Base-by-base conservation (phyloP, 306 rosid genomes). In the Inga laurina region DNA sequence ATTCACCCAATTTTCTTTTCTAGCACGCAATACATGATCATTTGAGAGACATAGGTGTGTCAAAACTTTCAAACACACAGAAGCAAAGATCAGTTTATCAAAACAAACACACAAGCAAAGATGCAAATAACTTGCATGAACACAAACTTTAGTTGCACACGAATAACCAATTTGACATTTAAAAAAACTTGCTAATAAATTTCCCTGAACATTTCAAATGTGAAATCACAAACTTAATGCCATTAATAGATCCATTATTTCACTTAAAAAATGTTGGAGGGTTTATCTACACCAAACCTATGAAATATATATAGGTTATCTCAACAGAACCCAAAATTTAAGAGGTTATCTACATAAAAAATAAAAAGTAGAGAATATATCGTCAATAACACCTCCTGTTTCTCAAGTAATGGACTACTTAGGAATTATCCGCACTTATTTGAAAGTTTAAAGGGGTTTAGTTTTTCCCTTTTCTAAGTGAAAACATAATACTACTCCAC, bases 51-150 rank as follows among this genome's bases (percentile, higher is more conserved):
- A 32, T 46, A 3, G 24, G 7, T 56, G n/a, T 9, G 49, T 22
- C 74, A 30, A 13, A 76, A 56, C 73, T 54, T 79, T 49, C 69
- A 54, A 51, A 14, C n/a, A 10, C 49, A 83, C 10, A 78, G 75
- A 61, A 61, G 43, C 32, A 10, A 32, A 54, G 16, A 39, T 43
- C 80, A 59, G 35, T 24, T 41, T 13, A 75, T 75, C n/a, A 27
- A 21, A 76, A 73, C 3, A 56, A 30, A 54, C 24, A 56, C 4
- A 56, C 1, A 56, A 0, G 27, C 24, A 21, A 21, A 56, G n/a
- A 21, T 56, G 64, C 27, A 56, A n/a, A 19, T 19, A n/a, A 56
- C 64, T 56, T 56, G 5, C 10, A 56, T 56, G 64, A n/a, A 56
- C 24, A 8, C 8, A 39, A 6, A 39, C 43, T 56, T 56, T 0